These are phyloP conservation scores for Roridomyces roridus DNA, from an alignment of 768 basidiomycete genomes.

Conservation along the genomic window DNA sequence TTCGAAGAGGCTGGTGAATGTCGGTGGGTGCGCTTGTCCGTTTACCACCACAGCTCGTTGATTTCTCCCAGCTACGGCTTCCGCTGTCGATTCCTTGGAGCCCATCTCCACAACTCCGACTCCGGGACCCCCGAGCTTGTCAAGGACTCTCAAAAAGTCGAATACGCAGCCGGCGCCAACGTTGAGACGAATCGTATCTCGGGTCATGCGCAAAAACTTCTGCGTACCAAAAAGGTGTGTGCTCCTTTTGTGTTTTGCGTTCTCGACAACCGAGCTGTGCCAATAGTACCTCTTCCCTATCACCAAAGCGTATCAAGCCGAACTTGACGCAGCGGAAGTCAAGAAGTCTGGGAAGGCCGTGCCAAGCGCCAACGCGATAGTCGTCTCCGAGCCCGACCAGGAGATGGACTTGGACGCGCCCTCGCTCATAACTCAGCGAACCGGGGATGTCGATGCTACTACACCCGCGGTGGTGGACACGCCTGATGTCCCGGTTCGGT, in stretches of 20 bases:
- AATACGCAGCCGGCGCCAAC: conserved; percentile 47
- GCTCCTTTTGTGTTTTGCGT: neutral
- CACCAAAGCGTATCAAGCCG: conserved; percentile 64
- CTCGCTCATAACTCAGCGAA: conserved; percentile 39
- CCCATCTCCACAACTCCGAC: conserved; percentile 63
- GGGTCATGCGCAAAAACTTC: conserved; percentile 60
- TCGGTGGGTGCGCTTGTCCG: conserved; percentile 41
- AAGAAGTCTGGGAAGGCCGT: conserved; percentile 31
- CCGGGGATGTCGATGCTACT: conserved; percentile 34
- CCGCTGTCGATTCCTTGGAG: conserved; percentile 90
- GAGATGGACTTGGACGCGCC: conserved; percentile 32
- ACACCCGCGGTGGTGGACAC: conserved; percentile 50
- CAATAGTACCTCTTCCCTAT: conserved; percentile 70
- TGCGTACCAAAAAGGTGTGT: conserved; percentile 74
- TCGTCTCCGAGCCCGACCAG: conserved; percentile 49
- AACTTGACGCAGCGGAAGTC: conserved; percentile 49
- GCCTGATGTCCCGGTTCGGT: conserved; percentile 74
- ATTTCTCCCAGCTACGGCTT: conserved; percentile 64
- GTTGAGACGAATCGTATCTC: conserved; percentile 76
- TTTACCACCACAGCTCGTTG: neutral
- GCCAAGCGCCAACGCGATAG: conserved; percentile 29
- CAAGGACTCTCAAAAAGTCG: conserved; percentile 66
- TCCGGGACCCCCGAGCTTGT: conserved; percentile 51
- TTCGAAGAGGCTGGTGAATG: conserved; percentile 77
- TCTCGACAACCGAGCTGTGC: neutral